Conservation (phyloP, 2,329 filamentous ascomycete genomes). For the Clarireedia homoeocarpa region DNA sequence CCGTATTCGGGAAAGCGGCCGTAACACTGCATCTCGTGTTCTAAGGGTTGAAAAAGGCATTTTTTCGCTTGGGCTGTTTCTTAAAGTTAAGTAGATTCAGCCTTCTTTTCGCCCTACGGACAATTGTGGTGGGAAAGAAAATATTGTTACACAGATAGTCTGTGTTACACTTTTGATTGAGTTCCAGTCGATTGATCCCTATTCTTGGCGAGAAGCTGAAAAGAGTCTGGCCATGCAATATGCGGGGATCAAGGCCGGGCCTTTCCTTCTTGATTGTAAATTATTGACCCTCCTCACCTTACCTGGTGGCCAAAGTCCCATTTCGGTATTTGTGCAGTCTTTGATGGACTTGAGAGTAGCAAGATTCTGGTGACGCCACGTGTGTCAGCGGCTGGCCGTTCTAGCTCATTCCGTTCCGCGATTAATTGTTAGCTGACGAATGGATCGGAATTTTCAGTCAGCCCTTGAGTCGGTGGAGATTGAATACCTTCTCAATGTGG, state of each 20-base stretch:
- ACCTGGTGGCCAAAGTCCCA: neutral
- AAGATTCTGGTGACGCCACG: neutral
- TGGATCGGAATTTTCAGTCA: neutral
- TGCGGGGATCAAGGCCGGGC: neutral
- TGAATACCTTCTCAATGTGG: neutral
- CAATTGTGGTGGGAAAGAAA: neutral
- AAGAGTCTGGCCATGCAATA: neutral
- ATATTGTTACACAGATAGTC: neutral
- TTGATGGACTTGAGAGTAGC: neutral
- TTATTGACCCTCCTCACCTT: neutral
- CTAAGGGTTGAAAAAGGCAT: neutral
- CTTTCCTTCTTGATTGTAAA: neutral
- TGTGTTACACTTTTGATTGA: constrained; percentile 2
- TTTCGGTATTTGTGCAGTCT: neutral
- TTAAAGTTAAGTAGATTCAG: constrained; percentile 5
- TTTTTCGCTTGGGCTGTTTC: constrained; percentile 3
- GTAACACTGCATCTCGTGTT: neutral
- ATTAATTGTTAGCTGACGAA: neutral
- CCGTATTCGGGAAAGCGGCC: neutral
- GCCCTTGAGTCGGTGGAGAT: neutral
- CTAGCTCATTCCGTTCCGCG: neutral
- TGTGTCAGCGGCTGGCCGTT: neutral
- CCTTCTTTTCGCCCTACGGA: constrained; percentile 10
- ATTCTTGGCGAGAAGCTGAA: constrained; percentile 8
- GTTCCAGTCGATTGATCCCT: neutral